Evolutionary conservation across 2,329 filamentous ascomycete genomes (phyloP).

Genomic region (Trichoderma lentiforme): DNA sequence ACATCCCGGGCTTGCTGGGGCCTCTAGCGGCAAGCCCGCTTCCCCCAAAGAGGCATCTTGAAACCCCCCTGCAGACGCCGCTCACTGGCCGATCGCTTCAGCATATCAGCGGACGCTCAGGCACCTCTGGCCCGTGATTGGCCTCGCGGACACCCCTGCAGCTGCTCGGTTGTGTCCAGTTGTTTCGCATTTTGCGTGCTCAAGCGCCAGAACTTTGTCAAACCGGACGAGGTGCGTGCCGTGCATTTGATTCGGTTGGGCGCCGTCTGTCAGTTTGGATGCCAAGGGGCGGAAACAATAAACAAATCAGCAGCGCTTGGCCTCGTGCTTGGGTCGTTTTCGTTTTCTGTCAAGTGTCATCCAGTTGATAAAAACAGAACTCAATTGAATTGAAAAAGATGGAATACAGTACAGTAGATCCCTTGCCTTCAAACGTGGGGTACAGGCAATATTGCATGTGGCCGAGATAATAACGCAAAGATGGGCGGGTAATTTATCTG

Average conservation of each 20-base stretch:
- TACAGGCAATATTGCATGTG: neutral
- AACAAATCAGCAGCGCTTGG: neutral
- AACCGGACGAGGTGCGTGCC: neutral
- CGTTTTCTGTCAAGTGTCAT: neutral
- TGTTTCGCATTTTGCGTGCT: neutral
- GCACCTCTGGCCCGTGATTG: conserved; percentile 15
- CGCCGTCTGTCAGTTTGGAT: neutral
- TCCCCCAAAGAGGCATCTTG: conserved; percentile 3
- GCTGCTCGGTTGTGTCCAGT: neutral
- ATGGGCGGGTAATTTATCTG: neutral
- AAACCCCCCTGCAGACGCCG: conserved; percentile 2
- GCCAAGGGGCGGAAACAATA: neutral
- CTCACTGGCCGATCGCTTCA: conserved; percentile 10
- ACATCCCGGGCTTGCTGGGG: neutral
- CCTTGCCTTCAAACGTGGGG: neutral
- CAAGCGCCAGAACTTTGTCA: neutral
- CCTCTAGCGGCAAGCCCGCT: neutral
- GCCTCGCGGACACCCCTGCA: neutral
- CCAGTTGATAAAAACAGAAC: neutral
- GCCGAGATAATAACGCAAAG: neutral
- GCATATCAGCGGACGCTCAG: conserved; percentile 13
- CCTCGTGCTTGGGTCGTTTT: neutral
- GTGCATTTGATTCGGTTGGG: neutral
- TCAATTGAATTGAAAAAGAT: neutral
- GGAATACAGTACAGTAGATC: neutral